Percentiles rank a stretch among this genome's conserved stretches.
phyloP scores from a whole-genome alignment of 1,139 yeast species.

The Saccharomyces hybrid region DNA sequence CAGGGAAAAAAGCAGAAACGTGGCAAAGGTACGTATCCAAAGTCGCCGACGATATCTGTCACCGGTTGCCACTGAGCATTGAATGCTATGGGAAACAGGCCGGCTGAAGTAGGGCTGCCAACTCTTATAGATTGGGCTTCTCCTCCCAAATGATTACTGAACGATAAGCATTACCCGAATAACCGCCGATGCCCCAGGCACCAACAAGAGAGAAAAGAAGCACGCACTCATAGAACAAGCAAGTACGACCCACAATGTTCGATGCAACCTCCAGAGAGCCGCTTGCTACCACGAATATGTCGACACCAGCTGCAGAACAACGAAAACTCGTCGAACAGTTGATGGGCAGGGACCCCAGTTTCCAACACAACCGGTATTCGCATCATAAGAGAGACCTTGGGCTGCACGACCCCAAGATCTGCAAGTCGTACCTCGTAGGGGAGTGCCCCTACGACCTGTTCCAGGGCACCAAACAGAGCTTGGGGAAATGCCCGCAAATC shows the following conservation, averaged over 20 bases:
- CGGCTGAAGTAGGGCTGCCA: neutral
- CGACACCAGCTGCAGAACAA: conserved; percentile 60
- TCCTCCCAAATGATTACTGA: neutral
- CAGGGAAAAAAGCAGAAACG: neutral
- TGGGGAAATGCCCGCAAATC: conserved; percentile 72
- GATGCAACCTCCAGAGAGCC: neutral
- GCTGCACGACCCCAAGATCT: conserved; percentile 59
- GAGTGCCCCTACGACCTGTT: conserved; percentile 86
- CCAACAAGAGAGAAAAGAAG: neutral
- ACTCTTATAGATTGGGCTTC: neutral
- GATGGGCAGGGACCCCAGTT: conserved; percentile 62
- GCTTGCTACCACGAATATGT: conserved; percentile 2
- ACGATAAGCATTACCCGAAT: neutral
- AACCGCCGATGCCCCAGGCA: neutral
- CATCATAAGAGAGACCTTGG: conserved; percentile 22
- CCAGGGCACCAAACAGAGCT: conserved; percentile 73
- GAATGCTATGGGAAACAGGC: neutral
- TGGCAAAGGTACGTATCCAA: neutral
- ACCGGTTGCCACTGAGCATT: neutral
- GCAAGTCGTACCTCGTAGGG: conserved; percentile 77
- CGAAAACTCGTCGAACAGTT: conserved; percentile 69
- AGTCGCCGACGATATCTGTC: too few species aligned
- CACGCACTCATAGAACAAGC: neutral
- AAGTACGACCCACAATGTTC: too few species aligned
- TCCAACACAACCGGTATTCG: conserved; percentile 17